Conservation (phyloP, 108 stramenopile genomes). For the Epithemia pelagica region DNA sequence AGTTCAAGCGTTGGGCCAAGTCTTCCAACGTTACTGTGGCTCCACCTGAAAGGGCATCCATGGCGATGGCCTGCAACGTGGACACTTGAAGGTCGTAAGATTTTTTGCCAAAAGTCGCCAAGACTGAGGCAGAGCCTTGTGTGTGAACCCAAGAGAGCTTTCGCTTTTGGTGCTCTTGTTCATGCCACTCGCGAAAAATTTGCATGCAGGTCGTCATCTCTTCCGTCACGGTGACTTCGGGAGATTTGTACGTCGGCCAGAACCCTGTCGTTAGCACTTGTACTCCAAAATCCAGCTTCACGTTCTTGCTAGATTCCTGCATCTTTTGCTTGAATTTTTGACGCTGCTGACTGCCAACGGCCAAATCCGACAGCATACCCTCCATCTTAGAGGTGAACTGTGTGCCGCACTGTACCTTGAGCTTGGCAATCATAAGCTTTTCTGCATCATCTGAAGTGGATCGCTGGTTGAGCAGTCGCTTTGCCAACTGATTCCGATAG, state of each 20-base stretch:
- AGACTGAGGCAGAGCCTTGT: slow-evolving; percentile 90
- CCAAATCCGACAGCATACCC: slow-evolving; percentile 98
- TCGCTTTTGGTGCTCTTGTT: slow-evolving; percentile 80
- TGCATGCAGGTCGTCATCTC: slow-evolving; percentile 90
- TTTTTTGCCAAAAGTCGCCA: slow-evolving; percentile 89
- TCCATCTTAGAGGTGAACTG: slow-evolving; percentile 99
- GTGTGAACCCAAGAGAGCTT: slow-evolving; percentile 88
- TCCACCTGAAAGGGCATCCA: slow-evolving; percentile 82
- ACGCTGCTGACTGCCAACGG: slow-evolving; percentile 90
- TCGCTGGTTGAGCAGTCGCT: slow-evolving; percentile 93
- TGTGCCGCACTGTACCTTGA: slow-evolving; percentile 97
- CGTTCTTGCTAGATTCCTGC: slow-evolving; percentile 30
- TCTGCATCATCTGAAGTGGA: slow-evolving; percentile 97
- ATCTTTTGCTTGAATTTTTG: slow-evolving; percentile 82
- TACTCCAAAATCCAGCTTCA: slow-evolving; percentile 79
- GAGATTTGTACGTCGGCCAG: slow-evolving; percentile 95
- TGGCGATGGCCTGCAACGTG: slow-evolving; percentile 92
- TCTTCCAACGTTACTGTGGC: slow-evolving; percentile 59
- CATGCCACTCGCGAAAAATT: slow-evolving; percentile 91
- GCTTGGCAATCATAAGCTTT: slow-evolving; percentile 97
- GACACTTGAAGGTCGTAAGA: slow-evolving; percentile 94
- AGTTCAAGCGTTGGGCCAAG: slow-evolving; percentile 62
- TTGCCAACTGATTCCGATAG: slow-evolving; percentile 96
- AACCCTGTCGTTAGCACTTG: slow-evolving; percentile 97
- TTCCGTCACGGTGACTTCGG: slow-evolving; percentile 83